These are phyloP conservation scores for Colletotrichum phormii DNA, from an alignment of 2,329 filamentous ascomycete genomes.

Conservation along the genomic window DNA sequence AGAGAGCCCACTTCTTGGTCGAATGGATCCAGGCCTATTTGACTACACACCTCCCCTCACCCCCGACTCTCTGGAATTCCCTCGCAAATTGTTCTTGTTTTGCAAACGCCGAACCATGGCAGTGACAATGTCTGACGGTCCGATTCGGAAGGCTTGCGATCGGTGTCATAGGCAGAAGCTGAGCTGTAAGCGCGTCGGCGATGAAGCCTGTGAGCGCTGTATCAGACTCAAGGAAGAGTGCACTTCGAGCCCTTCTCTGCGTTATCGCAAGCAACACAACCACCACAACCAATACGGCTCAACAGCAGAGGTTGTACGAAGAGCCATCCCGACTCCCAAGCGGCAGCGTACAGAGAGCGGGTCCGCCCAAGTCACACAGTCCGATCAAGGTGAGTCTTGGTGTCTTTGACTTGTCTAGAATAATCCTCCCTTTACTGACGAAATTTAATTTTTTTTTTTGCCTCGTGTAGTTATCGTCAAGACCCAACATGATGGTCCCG, in stretches of 20 bases:
- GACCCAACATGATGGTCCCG: conserved; percentile 17
- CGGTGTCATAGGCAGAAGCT: conserved; percentile 60
- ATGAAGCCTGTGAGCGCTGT: conserved; percentile 56
- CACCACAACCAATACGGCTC: neutral
- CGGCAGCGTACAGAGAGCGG: conserved; percentile 50
- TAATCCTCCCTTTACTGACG: conserved; percentile 28
- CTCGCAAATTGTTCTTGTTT: conserved; percentile 35
- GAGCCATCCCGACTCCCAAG: conserved; percentile 48
- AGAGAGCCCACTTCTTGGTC: conserved; percentile 13
- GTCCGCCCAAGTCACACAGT: conserved; percentile 46
- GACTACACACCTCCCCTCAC: conserved; percentile 34
- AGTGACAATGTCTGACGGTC: conserved; percentile 50
- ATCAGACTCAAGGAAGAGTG: conserved; percentile 54
- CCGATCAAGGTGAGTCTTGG: conserved; percentile 49
- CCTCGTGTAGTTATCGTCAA: conserved; percentile 31
- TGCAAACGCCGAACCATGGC: conserved; percentile 39
- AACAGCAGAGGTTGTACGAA: conserved; percentile 16
- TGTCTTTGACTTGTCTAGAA: conserved; percentile 34
- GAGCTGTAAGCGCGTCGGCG: conserved; percentile 55
- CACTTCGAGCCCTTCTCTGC: conserved; percentile 56
- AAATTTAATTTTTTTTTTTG: too few relatives aligned
- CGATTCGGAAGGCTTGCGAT: conserved; percentile 58
- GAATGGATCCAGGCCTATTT: conserved; percentile 29
- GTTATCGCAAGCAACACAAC: conserved; percentile 48
- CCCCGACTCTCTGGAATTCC: conserved; percentile 34